Conservation (phyloP, 345 rosid species). For the Populus euphratica region DNA sequence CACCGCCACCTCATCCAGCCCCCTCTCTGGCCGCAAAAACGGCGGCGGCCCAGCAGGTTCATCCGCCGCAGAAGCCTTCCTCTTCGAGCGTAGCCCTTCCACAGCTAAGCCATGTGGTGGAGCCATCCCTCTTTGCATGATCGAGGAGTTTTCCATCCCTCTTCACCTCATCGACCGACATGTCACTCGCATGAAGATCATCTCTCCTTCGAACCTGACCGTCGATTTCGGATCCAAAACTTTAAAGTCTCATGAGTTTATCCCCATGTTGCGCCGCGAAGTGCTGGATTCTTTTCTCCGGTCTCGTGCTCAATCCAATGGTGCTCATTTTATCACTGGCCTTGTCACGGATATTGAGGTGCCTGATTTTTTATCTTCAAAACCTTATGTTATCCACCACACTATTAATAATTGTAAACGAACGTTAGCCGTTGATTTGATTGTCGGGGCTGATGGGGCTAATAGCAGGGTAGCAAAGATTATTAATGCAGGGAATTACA, state of each 20-base stretch:
- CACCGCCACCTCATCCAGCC: constrained; percentile 14
- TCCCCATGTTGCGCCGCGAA: constrained; percentile 71
- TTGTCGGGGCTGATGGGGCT: constrained; percentile 69
- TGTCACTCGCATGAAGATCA: constrained; percentile 60
- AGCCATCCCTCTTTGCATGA: constrained; percentile 71
- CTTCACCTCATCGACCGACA: constrained; percentile 56
- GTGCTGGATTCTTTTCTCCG: constrained; percentile 72
- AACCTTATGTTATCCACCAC: constrained; percentile 58
- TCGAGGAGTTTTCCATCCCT: constrained; percentile 65
- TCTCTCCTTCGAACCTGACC: constrained; percentile 62
- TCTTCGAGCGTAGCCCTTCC: constrained; percentile 56
- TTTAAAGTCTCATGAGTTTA: constrained; percentile 48
- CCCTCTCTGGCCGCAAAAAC: constrained; percentile 37
- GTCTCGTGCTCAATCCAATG: constrained; percentile 48
- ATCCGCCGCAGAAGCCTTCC: constrained; percentile 60
- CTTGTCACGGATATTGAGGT: constrained; percentile 52
- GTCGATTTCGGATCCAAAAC: constrained; percentile 64
- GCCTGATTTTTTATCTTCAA: constrained; percentile 33
- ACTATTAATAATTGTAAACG: constrained; percentile 24
- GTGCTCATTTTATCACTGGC: constrained; percentile 42
- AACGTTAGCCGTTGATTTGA: constrained; percentile 46
- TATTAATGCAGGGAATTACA: constrained; percentile 52
- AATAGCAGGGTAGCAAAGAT: constrained; percentile 57
- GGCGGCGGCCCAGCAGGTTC: constrained; percentile 69
- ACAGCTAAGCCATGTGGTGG: constrained; percentile 71